Conservation (phyloP, 768 basidiomycete genomes). For the Russula earlei region DNA sequence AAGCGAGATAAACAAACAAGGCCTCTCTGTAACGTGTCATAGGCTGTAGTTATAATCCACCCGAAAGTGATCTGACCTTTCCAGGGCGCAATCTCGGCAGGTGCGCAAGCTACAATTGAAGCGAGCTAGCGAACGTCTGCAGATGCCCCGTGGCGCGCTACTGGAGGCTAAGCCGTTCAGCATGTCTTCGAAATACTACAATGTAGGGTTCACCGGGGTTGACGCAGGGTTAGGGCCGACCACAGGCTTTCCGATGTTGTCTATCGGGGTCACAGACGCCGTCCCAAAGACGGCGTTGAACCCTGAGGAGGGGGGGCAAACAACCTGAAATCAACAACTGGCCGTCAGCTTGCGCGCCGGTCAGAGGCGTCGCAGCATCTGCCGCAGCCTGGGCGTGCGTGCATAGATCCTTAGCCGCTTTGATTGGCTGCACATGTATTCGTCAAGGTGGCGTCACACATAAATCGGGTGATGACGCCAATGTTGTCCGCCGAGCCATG, state of each 20-base stretch:
- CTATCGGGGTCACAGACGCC: conserved; percentile 31
- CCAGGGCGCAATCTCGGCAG: too few species aligned
- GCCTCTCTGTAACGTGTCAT: too few species aligned
- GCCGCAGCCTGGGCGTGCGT: conserved; percentile 34
- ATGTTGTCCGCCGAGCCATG: conserved; percentile 19
- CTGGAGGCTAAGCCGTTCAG: too few species aligned
- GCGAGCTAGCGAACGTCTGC: too few species aligned
- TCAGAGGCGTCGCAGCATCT: conserved; percentile 26
- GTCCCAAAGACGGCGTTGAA: conserved; percentile 54
- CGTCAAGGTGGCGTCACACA: conserved; percentile 40
- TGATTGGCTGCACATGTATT: conserved; percentile 43
- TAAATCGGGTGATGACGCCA: conserved; percentile 45
- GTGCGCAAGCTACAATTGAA: too few species aligned
- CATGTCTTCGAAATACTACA: too few species aligned
- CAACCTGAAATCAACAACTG: background rate
- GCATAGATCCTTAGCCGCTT: conserved; percentile 38
- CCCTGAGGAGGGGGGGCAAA: conserved; percentile 18
- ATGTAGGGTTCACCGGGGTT: too few species aligned
- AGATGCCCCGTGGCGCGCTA: too few species aligned
- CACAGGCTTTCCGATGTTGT: conserved; percentile 34
- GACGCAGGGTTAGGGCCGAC: too few species aligned
- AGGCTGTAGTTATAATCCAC: too few species aligned
- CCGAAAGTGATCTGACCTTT: too few species aligned
- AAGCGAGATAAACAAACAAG: too few species aligned
- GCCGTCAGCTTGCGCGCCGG: conserved; percentile 46